Conservation (phyloP, 2,329 filamentous ascomycete species). For the Colletotrichum navitas region DNA sequence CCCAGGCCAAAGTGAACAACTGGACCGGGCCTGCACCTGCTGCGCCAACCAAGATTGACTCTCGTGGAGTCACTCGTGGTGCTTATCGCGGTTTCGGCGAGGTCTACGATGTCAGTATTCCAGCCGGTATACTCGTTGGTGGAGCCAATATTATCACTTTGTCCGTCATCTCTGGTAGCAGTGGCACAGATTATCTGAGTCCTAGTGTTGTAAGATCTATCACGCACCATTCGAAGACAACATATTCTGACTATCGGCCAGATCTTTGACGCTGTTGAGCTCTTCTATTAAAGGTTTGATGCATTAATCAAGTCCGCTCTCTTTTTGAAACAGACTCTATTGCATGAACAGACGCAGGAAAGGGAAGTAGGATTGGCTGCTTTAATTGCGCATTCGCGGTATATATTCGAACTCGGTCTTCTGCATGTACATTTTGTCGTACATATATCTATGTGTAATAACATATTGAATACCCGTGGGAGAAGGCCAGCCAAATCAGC, state of each 20-base stretch:
- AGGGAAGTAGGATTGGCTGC: neutral
- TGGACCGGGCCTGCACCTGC: conserved; percentile 62
- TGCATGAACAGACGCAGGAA: neutral
- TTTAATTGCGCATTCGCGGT: conserved; percentile 27
- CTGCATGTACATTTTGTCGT: conserved; percentile 30
- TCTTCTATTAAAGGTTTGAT: conserved; percentile 24
- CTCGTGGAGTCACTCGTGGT: conserved; percentile 73
- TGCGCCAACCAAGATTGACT: conserved; percentile 73
- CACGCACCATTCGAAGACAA: neutral
- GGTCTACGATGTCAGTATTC: conserved; percentile 72
- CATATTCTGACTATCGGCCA: conserved; percentile 14
- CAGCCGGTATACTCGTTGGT: conserved; percentile 68
- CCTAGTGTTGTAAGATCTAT: conserved; percentile 63
- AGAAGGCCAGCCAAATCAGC: conserved; percentile 24
- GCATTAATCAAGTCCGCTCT: neutral
- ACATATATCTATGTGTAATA: conserved; percentile 19
- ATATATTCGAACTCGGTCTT: conserved; percentile 28
- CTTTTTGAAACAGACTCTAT: neutral
- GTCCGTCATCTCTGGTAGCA: conserved; percentile 68
- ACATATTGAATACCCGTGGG: neutral
- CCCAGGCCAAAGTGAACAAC: conserved; percentile 68
- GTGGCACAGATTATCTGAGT: conserved; percentile 65
- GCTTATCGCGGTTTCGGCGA: conserved; percentile 74
- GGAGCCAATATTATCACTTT: conserved; percentile 75
- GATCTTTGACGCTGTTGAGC: conserved; percentile 42